phyloP scores from a whole-genome alignment of 2,329 filamentous ascomycete species.

The Neopestalotiopsis sp. region DNA sequence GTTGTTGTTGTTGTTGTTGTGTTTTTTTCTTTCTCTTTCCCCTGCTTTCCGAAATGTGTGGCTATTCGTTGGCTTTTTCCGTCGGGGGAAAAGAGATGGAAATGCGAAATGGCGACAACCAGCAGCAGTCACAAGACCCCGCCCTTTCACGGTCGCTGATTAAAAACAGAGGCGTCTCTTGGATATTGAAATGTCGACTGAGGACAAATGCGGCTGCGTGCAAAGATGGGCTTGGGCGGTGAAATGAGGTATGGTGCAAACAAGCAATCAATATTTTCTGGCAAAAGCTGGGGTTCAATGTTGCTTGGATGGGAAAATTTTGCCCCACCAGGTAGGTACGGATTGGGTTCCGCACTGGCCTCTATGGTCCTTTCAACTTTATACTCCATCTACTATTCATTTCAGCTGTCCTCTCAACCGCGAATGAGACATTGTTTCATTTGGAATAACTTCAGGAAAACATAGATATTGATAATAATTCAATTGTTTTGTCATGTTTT shows the following conservation, averaged over 20 bases:
- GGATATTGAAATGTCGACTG: too few species aligned
- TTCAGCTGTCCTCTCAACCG: too few species aligned
- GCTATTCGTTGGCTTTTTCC: background rate
- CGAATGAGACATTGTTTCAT: too few species aligned
- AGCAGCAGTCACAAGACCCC: too few species aligned
- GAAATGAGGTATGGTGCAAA: background rate
- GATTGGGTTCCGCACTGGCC: background rate
- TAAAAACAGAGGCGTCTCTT: too few species aligned
- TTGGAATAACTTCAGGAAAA: too few species aligned
- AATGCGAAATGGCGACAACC: too few species aligned
- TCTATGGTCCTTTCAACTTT: background rate
- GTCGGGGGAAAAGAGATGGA: too few species aligned
- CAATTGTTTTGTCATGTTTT: background rate
- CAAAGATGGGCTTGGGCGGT: background rate
- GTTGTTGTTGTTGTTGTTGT: background rate
- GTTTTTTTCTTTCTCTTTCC: background rate
- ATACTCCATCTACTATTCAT: background rate
- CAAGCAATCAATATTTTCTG: background rate
- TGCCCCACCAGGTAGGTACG: conserved; percentile 3
- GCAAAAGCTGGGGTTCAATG: background rate
- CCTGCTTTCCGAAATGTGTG: background rate
- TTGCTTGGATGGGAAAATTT: conserved; percentile 1
- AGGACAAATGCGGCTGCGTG: too few species aligned
- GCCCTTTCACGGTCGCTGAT: too few species aligned
- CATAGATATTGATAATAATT: background rate